These are phyloP conservation scores for Knoxia roxburghii DNA, from an alignment of 257 asterid species.

Conservation along the genomic window DNA sequence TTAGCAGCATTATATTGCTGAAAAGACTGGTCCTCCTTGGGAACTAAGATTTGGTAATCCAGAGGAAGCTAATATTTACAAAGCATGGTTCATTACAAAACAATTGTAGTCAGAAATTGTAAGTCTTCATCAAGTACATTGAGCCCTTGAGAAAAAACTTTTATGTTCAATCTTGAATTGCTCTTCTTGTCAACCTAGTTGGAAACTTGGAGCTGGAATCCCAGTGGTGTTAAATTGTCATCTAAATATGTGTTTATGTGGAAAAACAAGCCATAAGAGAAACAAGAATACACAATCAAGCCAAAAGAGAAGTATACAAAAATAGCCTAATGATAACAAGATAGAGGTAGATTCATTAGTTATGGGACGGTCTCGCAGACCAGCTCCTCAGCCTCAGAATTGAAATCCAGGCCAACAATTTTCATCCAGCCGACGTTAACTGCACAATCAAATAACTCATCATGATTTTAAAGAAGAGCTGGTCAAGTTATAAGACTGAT, in stretches of 20 bases:
- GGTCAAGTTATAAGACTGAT: not conserved
- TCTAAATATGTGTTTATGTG: no score
- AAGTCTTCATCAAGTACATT: no score
- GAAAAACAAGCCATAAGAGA: no score
- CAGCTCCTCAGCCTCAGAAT: constrained; percentile 39
- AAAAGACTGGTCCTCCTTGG: not conserved
- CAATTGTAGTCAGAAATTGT: no score
- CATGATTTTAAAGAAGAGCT: constrained; percentile 3
- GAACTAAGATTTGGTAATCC: not conserved
- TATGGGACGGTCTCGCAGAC: constrained; percentile 20
- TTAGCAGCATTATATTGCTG: not conserved
- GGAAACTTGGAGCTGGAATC: no score
- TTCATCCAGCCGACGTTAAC: constrained; percentile 88
- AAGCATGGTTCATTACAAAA: no score
- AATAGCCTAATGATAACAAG: not conserved
- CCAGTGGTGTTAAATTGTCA: no score
- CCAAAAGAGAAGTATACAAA: not conserved
- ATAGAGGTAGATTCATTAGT: not conserved
- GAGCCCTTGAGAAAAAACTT: no score
- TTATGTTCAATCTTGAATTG: no score
- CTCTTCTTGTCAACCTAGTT: no score
- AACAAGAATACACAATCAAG: no score
- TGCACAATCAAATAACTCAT: constrained; percentile 33
- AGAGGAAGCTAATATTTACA: not conserved
- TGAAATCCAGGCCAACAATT: constrained; percentile 60